phyloP scores from a whole-genome alignment of 257 asterid species.

The Salvia splendens region DNA sequence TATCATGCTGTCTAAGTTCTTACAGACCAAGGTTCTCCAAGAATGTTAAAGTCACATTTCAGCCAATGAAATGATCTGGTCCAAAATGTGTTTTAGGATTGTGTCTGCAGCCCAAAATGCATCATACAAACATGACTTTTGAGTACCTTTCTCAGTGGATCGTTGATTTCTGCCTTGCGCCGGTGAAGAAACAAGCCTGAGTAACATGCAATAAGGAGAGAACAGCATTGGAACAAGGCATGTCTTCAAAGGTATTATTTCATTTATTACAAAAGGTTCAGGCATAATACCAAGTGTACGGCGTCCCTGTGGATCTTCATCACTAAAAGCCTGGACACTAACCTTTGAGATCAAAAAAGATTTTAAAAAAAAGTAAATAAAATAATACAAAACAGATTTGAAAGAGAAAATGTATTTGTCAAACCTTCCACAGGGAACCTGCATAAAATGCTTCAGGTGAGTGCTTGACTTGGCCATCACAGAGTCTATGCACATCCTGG shows the following conservation, averaged over 20 bases:
- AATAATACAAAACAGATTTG: background rate
- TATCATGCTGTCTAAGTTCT: background rate
- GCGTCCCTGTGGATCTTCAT: conserved; percentile 98
- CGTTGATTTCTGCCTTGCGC: conserved; percentile 84
- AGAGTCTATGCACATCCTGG: conserved; percentile 85
- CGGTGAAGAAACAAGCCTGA: conserved; percentile 97
- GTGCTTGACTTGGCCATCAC: conserved; percentile 94
- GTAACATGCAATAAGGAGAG: conserved; percentile 27
- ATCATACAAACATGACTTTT: background rate
- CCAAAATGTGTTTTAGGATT: background rate
- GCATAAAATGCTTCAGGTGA: conserved; percentile 93
- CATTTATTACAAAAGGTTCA: background rate
- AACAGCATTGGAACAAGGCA: conserved; percentile 7
- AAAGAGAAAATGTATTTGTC: conserved; percentile 9
- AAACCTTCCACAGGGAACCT: conserved; percentile 97
- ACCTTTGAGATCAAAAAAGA: conserved; percentile 54
- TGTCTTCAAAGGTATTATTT: conserved; percentile 6
- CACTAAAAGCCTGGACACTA: conserved; percentile 93
- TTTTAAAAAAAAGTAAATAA: conserved; percentile 1
- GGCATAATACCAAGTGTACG: conserved; percentile 80
- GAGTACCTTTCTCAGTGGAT: conserved; percentile 74
- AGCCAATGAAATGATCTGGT: background rate
- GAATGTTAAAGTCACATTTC: background rate
- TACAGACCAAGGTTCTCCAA: background rate
- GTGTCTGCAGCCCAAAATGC: conserved; percentile 24